phyloP scores from a whole-genome alignment of 305 asterid species.

The Fraxinus angustifolia region DNA sequence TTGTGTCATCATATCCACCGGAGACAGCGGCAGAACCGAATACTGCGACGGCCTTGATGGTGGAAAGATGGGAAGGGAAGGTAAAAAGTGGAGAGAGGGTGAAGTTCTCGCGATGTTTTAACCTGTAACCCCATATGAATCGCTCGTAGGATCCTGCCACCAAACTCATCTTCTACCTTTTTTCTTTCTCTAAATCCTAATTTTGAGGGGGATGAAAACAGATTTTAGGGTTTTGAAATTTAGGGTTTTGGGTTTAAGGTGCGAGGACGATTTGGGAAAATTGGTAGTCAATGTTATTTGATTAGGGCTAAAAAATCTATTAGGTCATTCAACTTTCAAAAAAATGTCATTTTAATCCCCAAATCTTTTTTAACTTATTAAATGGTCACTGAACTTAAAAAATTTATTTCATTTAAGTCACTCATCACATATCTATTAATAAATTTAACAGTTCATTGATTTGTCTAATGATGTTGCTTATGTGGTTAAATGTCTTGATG shows the following conservation, averaged over 20 bases:
- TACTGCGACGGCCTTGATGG: conserved; percentile 45
- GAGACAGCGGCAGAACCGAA: conserved; percentile 40
- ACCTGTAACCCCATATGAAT: conserved; percentile 46
- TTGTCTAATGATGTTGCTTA: not conserved
- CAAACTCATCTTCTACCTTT: conserved; percentile 28
- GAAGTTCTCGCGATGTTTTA: conserved; percentile 20
- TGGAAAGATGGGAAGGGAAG: conserved; percentile 40
- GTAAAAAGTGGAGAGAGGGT: conserved; percentile 32
- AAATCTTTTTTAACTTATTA: not conserved
- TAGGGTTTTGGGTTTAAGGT: not conserved
- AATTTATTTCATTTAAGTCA: not conserved
- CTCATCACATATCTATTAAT: not conserved
- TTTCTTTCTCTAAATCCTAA: not conserved
- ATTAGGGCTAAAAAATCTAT: not conserved
- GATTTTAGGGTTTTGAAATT: not conserved
- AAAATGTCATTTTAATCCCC: not conserved
- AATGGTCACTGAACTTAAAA: not conserved
- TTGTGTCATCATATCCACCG: conserved; percentile 47
- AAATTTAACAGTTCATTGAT: too few species aligned
- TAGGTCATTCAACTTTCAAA: not conserved
- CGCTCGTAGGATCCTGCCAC: conserved; percentile 50
- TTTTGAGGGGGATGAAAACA: not conserved
- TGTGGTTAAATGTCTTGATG: not conserved
- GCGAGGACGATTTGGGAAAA: not conserved
- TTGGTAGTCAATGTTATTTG: not conserved